Conservation (phyloP, 768 basidiomycete genomes). For the Lentinula sp. region DNA sequence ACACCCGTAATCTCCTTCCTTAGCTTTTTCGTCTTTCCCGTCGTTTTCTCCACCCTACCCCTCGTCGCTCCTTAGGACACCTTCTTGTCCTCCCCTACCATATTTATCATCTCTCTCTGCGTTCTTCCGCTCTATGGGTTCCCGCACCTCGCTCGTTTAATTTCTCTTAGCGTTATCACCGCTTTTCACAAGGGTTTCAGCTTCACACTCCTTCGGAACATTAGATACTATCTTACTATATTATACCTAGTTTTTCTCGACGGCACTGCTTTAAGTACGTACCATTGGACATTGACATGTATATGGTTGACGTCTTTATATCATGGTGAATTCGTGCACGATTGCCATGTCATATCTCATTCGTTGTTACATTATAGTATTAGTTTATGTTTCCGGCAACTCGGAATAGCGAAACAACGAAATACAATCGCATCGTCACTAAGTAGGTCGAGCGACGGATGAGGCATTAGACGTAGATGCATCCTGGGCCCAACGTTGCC, state of each 20-base stretch:
- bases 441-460: too few relatives aligned
- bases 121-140: background rate
- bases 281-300: background rate
- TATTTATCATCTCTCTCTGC: background rate
- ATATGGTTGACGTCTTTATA: background rate
- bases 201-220: background rate
- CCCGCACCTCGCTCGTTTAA: background rate
- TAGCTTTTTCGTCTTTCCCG: background rate
- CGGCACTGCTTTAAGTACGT: background rate
- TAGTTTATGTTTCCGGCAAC: background rate
- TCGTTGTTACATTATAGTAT: background rate
- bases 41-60: background rate
- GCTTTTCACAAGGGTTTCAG: background rate
- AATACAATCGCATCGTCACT: background rate
- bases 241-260: background rate
- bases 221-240: background rate
- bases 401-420: background rate
- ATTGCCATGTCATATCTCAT: background rate
- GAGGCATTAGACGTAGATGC: too few relatives aligned
- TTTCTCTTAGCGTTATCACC: background rate
- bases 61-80: background rate
- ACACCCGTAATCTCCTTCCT: background rate
- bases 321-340: background rate
- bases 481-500: background rate
- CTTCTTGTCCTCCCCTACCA: background rate